A percentile compares a stretch with the other conserved stretches of the same genome.
phyloP scores from a whole-genome alignment of 176 grass and related monocot species.

The Cenchrus fungigraminus region DNA sequence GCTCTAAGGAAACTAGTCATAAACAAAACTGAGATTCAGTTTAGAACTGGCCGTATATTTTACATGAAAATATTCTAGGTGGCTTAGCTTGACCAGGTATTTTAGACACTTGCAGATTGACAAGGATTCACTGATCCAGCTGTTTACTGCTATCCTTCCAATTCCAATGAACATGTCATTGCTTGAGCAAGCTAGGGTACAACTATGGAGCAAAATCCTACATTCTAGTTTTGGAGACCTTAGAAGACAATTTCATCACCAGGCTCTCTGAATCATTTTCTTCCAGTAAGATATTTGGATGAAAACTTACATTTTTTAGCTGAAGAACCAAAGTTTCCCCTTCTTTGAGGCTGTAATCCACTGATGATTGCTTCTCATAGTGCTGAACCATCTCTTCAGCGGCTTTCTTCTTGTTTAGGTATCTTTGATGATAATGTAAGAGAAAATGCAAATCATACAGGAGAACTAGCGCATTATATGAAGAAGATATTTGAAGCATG shows the following conservation, averaged over 20 bases:
- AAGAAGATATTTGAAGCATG: constrained; percentile 24
- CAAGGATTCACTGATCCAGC: not conserved
- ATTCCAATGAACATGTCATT: not conserved
- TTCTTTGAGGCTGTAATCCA: constrained; percentile 99
- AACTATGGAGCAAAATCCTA: constrained; percentile 5
- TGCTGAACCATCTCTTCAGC: constrained; percentile 99
- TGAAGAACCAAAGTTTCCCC: constrained; percentile 98
- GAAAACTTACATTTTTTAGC: constrained; percentile 83
- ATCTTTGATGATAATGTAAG: constrained; percentile 70
- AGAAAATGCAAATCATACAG: constrained; percentile 40
- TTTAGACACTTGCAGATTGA: not conserved
- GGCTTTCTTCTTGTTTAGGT: constrained; percentile 94
- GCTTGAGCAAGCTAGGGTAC: constrained; percentile 9
- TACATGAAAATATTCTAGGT: constrained; percentile 19
- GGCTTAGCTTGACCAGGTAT: not conserved
- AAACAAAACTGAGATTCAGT: not conserved
- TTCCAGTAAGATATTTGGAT: constrained; percentile 1
- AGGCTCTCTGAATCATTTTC: constrained; percentile 13
- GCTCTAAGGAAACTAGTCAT: constrained; percentile 15
- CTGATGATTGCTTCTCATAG: constrained; percentile 81
- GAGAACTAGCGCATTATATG: not conserved
- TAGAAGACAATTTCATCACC: constrained; percentile 3
- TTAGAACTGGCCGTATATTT: not conserved
- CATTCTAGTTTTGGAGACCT: constrained; percentile 2
- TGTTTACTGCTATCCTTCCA: not conserved